Evolutionary conservation across 2,329 filamentous ascomycete genomes (phyloP), one percentile per base, ranked within the genome.

Genomic region (Fusarium sp.): DNA sequence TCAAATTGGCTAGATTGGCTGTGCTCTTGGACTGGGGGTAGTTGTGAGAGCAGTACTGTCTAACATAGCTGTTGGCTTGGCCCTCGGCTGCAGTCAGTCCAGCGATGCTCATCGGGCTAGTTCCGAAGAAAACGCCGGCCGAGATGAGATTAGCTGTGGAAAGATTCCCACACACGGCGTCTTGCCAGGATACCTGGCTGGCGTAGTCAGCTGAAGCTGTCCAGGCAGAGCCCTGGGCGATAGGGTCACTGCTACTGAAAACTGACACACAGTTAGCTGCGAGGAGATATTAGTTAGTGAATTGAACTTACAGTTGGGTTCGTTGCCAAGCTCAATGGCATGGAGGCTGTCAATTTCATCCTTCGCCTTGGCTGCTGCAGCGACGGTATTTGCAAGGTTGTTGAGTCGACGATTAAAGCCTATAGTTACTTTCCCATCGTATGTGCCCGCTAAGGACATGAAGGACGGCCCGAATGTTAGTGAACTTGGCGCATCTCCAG

Each of bases 41-140:
- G 9, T 52, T 52, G 18, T 52, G 49, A 22, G 33, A 52, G 18
- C 49, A 52, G 31, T 52, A 52, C 49, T 52, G 49, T 27, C 33
- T 52, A 1, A 52, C 49, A 14, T 36, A 36, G 33, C 17, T 36
- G 33, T 52, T 52, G 7, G 33, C 33, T 7, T 52, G 49, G 7
- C 33, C 33, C 17, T 52, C 49, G 17, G 6, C 22, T 38, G 15
- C 15, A 11, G 22, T 52, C 17, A 52, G 9, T n/a, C 49, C 33
- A 7, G 33, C 8, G 49, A 52, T 52, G 22, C 33, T 38, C 49
- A 52, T 52, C 15, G 49, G 49, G n/a, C 33, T 52, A 0, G 49
- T 52, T 4, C 49, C 49, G 17, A 52, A 52, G 25, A 38, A 36
- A 4, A 52, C 49, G 15, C 49, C 33, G 4, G 49, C 49, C 0